Percentiles rank a stretch among this genome's conserved stretches.
These are phyloP conservation scores for Calocybe gangraenosa DNA, from an alignment of 768 basidiomycete species.

Conservation along the genomic window DNA sequence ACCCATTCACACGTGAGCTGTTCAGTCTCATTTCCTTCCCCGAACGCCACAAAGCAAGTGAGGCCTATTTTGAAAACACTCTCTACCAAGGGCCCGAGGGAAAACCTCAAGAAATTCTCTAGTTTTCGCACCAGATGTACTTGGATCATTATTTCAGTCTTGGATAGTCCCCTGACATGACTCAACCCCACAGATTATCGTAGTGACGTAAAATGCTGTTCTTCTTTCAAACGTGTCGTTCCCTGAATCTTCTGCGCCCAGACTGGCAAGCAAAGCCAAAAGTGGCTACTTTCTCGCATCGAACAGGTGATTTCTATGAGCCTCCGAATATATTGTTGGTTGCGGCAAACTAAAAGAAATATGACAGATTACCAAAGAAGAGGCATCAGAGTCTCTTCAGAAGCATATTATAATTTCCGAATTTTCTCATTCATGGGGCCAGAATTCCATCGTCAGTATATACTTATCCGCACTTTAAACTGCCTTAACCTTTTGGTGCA, in stretches of 20 bases:
- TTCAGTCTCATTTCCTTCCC: conserved; percentile 51
- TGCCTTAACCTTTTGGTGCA: conserved; percentile 25
- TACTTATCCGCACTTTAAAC: conserved; percentile 3
- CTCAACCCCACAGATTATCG: conserved; percentile 51
- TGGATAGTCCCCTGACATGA: conserved; percentile 11
- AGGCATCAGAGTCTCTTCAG: conserved; percentile 53
- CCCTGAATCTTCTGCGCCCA: conserved; percentile 26
- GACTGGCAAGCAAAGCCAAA: conserved; percentile 74
- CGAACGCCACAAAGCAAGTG: conserved; percentile 56
- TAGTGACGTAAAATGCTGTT: conserved; percentile 53
- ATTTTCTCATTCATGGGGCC: conserved; percentile 80
- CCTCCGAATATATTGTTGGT: conserved; percentile 3
- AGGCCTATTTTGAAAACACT: conserved; percentile 61
- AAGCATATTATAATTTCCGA: conserved; percentile 61
- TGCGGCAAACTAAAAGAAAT: background rate
- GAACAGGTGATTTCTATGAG: conserved; percentile 41
- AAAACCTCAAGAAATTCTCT: conserved; percentile 62
- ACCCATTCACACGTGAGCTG: conserved; percentile 19
- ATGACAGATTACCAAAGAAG: conserved; percentile 58
- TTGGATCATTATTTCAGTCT: conserved; percentile 18
- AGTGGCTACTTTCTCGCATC: conserved; percentile 71
- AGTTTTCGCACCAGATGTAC: conserved; percentile 73
- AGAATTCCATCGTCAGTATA: conserved; percentile 68
- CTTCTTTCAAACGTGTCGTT: conserved; percentile 15
- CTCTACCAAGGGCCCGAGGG: conserved; percentile 59